Conservation (phyloP, 1,284 basidiomycete genomes). For the Ustilago loliicola region DNA sequence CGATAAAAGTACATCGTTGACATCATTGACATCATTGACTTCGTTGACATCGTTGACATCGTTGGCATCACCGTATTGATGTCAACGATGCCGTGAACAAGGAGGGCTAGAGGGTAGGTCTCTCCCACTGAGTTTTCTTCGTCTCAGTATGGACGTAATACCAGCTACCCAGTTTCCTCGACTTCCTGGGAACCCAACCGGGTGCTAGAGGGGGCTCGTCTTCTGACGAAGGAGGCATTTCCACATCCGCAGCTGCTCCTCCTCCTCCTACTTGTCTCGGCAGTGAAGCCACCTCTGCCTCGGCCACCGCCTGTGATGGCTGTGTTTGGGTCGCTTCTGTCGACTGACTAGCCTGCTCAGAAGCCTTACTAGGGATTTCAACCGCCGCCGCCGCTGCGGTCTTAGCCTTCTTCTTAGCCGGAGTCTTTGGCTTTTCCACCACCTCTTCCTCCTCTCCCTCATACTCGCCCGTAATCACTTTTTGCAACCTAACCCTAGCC, state of each 20-base stretch:
- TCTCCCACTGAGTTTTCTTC: conserved; percentile 50
- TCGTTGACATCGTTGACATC: too few relatives aligned
- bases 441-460: conserved; percentile 9
- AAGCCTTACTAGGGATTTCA: conserved; percentile 1
- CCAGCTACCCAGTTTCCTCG: conserved; percentile 28
- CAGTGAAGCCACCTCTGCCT: neutral
- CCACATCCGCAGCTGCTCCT: conserved; percentile 8
- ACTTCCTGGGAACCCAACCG: conserved; percentile 30
- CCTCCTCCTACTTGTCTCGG: neutral
- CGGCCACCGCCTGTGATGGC: neutral
- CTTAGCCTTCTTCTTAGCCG: conserved; percentile 23
- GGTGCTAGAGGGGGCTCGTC: conserved; percentile 35
- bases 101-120: conserved; percentile 22
- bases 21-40: too few relatives aligned
- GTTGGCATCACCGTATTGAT: too few relatives aligned
- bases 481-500: conserved; percentile 13
- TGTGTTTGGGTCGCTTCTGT: neutral
- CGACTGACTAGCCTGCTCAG: neutral
- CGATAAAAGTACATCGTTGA: too few relatives aligned
- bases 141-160: conserved; percentile 47
- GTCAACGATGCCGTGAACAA: too few relatives aligned
- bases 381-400: neutral
- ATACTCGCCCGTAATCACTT: conserved; percentile 16
- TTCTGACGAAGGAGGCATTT: conserved; percentile 16
- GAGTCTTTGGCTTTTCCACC: conserved; percentile 13